These are phyloP conservation scores for Fusarium protoensiforme DNA, from an alignment of 2,329 filamentous ascomycete genomes.

Conservation along the genomic window DNA sequence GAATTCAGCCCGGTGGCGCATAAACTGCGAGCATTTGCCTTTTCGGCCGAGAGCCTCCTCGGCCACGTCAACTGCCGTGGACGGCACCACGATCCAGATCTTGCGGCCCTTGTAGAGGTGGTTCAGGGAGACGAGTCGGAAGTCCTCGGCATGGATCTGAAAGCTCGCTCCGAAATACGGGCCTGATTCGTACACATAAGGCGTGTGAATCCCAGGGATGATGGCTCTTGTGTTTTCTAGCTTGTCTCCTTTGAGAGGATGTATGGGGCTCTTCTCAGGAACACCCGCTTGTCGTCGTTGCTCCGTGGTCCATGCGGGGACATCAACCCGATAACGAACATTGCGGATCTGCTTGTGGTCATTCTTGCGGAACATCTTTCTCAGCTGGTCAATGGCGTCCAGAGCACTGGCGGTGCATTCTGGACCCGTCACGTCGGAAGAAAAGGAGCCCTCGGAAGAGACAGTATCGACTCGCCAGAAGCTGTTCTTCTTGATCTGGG, in stretches of 20 bases:
- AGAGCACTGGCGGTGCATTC: slow-evolving; percentile 41
- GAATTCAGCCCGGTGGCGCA: slow-evolving; percentile 55
- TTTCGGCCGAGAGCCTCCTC: slow-evolving; percentile 49
- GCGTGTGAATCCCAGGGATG: slow-evolving; percentile 54
- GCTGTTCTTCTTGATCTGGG: slow-evolving; percentile 48
- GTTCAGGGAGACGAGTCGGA: slow-evolving; percentile 52
- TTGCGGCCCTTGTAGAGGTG: slow-evolving; percentile 54
- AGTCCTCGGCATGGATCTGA: slow-evolving; percentile 55
- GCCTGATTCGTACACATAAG: slow-evolving; percentile 54
- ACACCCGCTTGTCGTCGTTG: slow-evolving; percentile 51
- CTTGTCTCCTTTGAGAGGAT: slow-evolving; percentile 51
- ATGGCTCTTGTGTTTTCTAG: slow-evolving; percentile 51
- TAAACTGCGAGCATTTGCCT: slow-evolving; percentile 52
- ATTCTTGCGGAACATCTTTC: slow-evolving; percentile 50
- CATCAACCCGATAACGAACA: slow-evolving; percentile 52
- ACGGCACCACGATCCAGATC: slow-evolving; percentile 53
- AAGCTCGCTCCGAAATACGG: slow-evolving; percentile 53
- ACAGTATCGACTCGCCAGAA: slow-evolving; percentile 53
- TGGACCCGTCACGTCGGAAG: slow-evolving; percentile 37
- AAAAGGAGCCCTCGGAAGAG: slow-evolving; percentile 47
- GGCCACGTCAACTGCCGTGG: slow-evolving; percentile 49
- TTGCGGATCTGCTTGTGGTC: slow-evolving; percentile 50
- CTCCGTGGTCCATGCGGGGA: slow-evolving; percentile 51
- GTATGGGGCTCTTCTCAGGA: slow-evolving; percentile 50
- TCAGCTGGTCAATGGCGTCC: slow-evolving; percentile 47